Percentiles rank a stretch among this genome's conserved stretches.
Conservation (phyloP, 2,329 filamentous ascomycete genomes). For the Cytospora piceicola region DNA sequence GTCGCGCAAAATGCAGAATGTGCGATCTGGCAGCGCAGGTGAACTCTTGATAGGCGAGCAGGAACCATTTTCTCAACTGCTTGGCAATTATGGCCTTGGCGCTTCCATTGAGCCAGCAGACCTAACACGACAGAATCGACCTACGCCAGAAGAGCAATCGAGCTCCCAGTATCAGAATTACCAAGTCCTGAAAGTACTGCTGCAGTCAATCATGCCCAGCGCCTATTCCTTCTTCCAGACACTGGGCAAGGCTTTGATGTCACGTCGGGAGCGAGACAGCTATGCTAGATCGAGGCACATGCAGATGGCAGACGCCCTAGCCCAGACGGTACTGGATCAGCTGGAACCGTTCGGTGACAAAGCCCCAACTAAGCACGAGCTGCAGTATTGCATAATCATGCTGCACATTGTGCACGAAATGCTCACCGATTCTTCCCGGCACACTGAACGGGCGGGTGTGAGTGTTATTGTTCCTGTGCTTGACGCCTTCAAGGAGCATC, state of each 20-base stretch:
- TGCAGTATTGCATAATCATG: constrained; percentile 82
- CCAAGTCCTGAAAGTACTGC: constrained; percentile 72
- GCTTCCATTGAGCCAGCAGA: constrained; percentile 16
- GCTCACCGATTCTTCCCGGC: constrained; percentile 67
- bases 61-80: constrained; percentile 25
- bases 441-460: constrained; percentile 52
- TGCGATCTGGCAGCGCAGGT: constrained; percentile 21
- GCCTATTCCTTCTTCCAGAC: constrained; percentile 87
- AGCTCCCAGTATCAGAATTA: constrained; percentile 69
- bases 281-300: constrained; percentile 59
- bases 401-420: constrained; percentile 78
- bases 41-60: constrained; percentile 20
- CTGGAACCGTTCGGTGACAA: constrained; percentile 54
- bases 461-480: constrained; percentile 76
- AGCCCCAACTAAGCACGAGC: constrained; percentile 61
- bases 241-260: constrained; percentile 79
- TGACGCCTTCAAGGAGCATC: constrained; percentile 81
- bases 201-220: constrained; percentile 77
- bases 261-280: constrained; percentile 71
- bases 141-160: constrained; percentile 36
- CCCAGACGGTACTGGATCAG: constrained; percentile 70
- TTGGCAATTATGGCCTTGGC: constrained; percentile 17
- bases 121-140: constrained; percentile 10
- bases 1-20: constrained; percentile 39
- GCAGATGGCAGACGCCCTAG: constrained; percentile 67